phyloP scores from a whole-genome alignment of 2,329 filamentous ascomycete genomes.

The Septoria linicola region DNA sequence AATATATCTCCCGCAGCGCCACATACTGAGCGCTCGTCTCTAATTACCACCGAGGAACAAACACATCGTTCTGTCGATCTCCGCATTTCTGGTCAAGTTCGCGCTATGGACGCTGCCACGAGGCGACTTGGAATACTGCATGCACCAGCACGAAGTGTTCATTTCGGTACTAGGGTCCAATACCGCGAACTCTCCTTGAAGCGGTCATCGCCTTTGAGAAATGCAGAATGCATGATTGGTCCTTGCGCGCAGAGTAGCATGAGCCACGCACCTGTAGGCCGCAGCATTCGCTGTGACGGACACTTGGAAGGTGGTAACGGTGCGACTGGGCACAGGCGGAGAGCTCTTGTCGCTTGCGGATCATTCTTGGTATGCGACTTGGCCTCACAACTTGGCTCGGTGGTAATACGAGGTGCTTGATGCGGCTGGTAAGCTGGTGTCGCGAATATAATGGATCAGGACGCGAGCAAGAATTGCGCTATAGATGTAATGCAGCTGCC shows the following conservation, averaged over 20 bases:
- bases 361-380: conserved; percentile 13
- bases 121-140: neutral
- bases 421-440: neutral
- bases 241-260: neutral
- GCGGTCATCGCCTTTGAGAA: neutral
- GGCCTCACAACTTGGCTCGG: conserved; percentile 5
- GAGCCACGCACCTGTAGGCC: conserved; percentile 2
- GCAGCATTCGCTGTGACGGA: conserved; percentile 1
- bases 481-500: neutral
- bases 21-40: conserved; percentile 5
- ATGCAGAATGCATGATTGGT: conserved; percentile 11
- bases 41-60: conserved; percentile 14
- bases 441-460: neutral
- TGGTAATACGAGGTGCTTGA: neutral
- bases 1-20: conserved; percentile 8
- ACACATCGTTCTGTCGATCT: conserved; percentile 9
- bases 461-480: neutral
- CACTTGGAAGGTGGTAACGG: neutral
- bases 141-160: neutral
- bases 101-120: conserved; percentile 12
- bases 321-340: conserved; percentile 7
- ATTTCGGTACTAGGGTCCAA: neutral
- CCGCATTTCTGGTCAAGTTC: neutral
- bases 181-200: neutral
- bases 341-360: conserved; percentile 9